Evolutionary conservation across 768 basidiomycete species (phyloP).

Genomic region (Lactarius evosmus): DNA sequence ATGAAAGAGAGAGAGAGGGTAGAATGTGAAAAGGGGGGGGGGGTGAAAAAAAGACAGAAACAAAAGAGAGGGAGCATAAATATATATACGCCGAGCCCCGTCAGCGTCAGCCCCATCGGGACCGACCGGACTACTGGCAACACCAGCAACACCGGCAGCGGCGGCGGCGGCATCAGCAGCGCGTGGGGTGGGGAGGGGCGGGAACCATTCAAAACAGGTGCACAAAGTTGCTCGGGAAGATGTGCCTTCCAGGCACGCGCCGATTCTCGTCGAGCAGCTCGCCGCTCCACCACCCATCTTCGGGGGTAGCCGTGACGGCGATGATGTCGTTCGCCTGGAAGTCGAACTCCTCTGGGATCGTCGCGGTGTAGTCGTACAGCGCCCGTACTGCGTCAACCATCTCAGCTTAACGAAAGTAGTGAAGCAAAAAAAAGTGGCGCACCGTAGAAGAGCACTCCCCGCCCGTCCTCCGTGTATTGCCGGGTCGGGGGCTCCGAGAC

Average conservation of each 20-base stretch:
- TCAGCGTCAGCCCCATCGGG: background rate
- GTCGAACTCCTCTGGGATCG: conserved; percentile 91
- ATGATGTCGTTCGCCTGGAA: conserved; percentile 96
- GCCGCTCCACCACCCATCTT: conserved; percentile 98
- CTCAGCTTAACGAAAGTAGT: too few relatives aligned
- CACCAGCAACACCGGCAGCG: too few relatives aligned
- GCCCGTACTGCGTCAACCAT: conserved; percentile 64
- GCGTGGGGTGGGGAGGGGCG: too few relatives aligned
- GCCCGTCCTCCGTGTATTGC: conserved; percentile 79
- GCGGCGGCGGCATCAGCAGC: too few relatives aligned
- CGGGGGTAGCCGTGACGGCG: conserved; percentile 89
- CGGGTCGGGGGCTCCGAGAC: conserved; percentile 50
- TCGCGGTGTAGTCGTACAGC: conserved; percentile 80
- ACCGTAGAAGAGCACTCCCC: conserved; percentile 87
- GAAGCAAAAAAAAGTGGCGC: conserved; percentile 34
- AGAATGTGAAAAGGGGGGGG: background rate
- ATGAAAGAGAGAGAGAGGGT: background rate
- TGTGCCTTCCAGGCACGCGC: conserved; percentile 65
- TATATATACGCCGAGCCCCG: background rate
- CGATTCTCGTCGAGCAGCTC: conserved; percentile 75
- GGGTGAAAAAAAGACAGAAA: background rate
- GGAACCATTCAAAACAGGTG: conserved; percentile 56
- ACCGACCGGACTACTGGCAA: too few relatives aligned
- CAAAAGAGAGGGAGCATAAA: conserved; percentile 1
- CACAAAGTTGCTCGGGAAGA: conserved; percentile 90